Evolutionary conservation across 129 eudicot species (phyloP).

Genomic region (Apium graveolens): DNA sequence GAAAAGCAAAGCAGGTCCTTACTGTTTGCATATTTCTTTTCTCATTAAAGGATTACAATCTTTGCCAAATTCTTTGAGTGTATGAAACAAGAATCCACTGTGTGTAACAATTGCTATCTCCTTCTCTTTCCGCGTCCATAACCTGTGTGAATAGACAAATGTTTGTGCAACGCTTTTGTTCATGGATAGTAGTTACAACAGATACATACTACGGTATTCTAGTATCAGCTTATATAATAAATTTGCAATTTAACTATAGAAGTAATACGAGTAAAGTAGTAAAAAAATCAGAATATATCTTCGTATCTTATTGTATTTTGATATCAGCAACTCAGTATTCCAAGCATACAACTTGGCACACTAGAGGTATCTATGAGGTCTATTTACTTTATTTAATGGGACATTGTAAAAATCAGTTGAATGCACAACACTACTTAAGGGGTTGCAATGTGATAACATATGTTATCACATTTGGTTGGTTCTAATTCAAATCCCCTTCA

Average conservation of each 20-base stretch:
- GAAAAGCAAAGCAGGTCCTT: constrained; percentile 24
- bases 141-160: constrained; percentile 31
- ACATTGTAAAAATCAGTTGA: background rate
- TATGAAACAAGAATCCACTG: constrained; percentile 90
- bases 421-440: background rate
- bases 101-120: constrained; percentile 95
- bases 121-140: constrained; percentile 78
- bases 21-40: constrained; percentile 78
- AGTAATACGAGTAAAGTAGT: background rate
- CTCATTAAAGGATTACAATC: constrained; percentile 60
- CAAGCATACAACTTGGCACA: background rate
- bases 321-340: background rate
- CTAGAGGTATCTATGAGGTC: background rate
- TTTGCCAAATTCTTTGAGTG: constrained; percentile 55
- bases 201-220: background rate
- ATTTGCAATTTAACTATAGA: background rate
- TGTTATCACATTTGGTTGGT: background rate
- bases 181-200: background rate
- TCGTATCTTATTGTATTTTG: background rate
- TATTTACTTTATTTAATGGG: background rate
- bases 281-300: background rate
- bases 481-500: background rate
- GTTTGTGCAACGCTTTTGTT: background rate
- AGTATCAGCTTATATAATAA: background rate
- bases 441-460: background rate